These are phyloP conservation scores for Bryum argenteum DNA, from an alignment of 225 moss, liverwort and hornwort genomes.

Conservation along the genomic window DNA sequence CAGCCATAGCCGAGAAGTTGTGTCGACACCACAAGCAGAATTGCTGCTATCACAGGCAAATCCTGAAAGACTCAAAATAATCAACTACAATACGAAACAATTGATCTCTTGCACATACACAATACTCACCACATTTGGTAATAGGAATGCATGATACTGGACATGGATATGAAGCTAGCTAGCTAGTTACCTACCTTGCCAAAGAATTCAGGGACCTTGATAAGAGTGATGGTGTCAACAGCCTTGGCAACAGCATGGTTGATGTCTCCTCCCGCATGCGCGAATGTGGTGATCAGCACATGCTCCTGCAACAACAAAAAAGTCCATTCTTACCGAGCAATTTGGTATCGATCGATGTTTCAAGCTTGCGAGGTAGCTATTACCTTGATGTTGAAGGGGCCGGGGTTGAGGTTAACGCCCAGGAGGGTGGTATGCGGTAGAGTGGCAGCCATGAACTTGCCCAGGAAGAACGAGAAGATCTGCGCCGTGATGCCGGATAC, in stretches of 20 bases:
- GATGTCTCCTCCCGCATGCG: constrained; percentile 69
- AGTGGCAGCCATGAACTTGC: constrained; percentile 61
- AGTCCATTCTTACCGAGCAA: neutral
- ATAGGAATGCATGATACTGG: too few species aligned
- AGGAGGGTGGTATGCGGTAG: constrained; percentile 56
- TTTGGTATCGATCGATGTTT: too few species aligned
- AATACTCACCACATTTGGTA: too few species aligned
- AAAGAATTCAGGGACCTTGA: constrained; percentile 67
- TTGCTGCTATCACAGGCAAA: constrained; percentile 53
- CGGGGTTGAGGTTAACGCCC: constrained; percentile 60
- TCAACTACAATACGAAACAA: too few species aligned
- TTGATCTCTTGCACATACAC: too few species aligned
- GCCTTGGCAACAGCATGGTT: constrained; percentile 64
- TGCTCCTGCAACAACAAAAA: constrained; percentile 65
- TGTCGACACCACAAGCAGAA: constrained; percentile 61
- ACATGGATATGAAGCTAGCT: neutral
- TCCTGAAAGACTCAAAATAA: constrained; percentile 31
- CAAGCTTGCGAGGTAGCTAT: too few species aligned
- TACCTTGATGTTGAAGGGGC: constrained; percentile 84
- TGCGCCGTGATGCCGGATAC: constrained; percentile 79
- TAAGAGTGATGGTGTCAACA: constrained; percentile 67
- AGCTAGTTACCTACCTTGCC: constrained; percentile 46
- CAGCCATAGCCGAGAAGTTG: constrained; percentile 74
- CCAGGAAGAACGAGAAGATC: constrained; percentile 66
- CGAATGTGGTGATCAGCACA: constrained; percentile 70